phyloP scores from a whole-genome alignment of 805 yeast species.

The Wickerhamomyces rabaulensis region DNA sequence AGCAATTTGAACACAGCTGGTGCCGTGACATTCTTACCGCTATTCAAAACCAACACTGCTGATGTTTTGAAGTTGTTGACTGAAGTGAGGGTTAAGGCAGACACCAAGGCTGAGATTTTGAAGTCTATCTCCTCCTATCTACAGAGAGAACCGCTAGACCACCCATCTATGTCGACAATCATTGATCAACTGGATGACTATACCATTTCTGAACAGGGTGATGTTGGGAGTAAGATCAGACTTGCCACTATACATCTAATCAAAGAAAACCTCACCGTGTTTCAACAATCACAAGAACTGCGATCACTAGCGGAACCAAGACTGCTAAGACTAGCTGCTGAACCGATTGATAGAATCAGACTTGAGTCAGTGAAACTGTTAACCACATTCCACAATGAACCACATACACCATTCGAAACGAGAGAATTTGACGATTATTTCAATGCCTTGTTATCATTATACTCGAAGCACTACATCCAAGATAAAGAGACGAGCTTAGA shows the following conservation, averaged over 20 bases:
- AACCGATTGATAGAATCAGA: constrained; percentile 54
- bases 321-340: constrained; percentile 55
- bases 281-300: constrained; percentile 7
- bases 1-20: constrained; percentile 35
- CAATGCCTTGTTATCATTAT: constrained; percentile 20
- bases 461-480: constrained; percentile 10
- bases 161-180: constrained; percentile 7
- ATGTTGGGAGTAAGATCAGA: constrained; percentile 81
- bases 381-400: constrained; percentile 19
- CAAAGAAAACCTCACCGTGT: constrained; percentile 18
- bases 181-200: constrained; percentile 62
- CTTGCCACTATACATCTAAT: constrained; percentile 41
- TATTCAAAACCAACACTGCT: constrained; percentile 4
- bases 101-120: constrained; percentile 12
- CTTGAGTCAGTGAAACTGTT: constrained; percentile 36
- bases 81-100: constrained; percentile 22
- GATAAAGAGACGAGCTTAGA: constrained; percentile 20
- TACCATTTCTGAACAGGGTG: constrained; percentile 77
- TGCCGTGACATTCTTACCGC: constrained; percentile 27
- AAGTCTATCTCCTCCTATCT: constrained; percentile 14
- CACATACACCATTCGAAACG: constrained; percentile 12
- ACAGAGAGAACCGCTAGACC: not conserved
- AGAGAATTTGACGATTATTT: constrained; percentile 25
- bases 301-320: constrained; percentile 24
- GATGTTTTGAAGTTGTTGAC: constrained; percentile 11